Evolutionary conservation across 176 grass and related monocot species (phyloP), one percentile per base, ranked within the genome.

Genomic region (Carex kokanica): DNA sequence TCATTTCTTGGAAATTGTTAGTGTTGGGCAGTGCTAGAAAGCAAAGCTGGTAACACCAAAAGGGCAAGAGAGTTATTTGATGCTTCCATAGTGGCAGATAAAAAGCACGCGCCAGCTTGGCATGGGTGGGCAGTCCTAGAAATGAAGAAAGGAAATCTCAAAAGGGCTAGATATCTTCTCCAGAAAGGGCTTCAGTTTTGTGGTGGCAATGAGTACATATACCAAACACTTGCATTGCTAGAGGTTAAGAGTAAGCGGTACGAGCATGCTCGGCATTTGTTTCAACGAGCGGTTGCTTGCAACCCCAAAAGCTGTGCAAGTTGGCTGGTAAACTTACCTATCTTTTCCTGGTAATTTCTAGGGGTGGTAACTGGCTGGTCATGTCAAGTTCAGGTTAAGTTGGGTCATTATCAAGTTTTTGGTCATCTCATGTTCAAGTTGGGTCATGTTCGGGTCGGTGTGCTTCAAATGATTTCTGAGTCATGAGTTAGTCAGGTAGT

Each of bases 21-120:
- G 95, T 98, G 95, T 82, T 98, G 95, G 95, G 95, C 92, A 70
- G 91, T 98, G n/a, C 84, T 98, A 55, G 95, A 98, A 91, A 94
- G 87, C 67, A 98, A 93, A 66, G 57, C 64, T 32, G 90, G 95
- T 81, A 98, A 94, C 89, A 87, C 92, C 41, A 88, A 86, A 86
- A 93, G 86, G 61, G 92, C 95, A 74, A 88, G 95, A 75, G 95
- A 98, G 67, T 73, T 95, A 34, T 98, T 98, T 93, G 95, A 98
- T 93, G 95, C 95, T 66, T 78, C 95, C 68, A 98, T 90, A 45
- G 90, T 95, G 36, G 95, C 95, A 83, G 91, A 98, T 85, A 90
- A 87, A 84, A 93, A 93, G 34, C 95, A 98, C 40, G 57, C 92
- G 31, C 92, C 92, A 70, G 95, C 89, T 88, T 98, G 95, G 95